Conservation (phyloP, 2,329 filamentous ascomycete genomes). For the Cercospora citrullina region DNA sequence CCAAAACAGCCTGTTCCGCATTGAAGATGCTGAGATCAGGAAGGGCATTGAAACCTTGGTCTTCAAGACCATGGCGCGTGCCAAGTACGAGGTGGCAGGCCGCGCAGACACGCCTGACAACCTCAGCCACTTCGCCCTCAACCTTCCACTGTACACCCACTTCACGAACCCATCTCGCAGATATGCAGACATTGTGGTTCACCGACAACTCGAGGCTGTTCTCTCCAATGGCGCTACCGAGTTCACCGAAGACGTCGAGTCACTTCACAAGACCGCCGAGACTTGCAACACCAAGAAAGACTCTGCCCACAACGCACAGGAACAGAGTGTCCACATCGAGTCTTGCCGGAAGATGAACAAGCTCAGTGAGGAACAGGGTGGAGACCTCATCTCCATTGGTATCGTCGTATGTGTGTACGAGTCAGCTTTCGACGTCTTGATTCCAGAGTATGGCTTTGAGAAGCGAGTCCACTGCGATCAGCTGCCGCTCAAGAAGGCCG, state of each 20-base stretch:
- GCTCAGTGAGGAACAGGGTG: conserved; percentile 79
- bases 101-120: conserved; percentile 71
- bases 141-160: conserved; percentile 92
- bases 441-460: conserved; percentile 97
- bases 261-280: conserved; percentile 86
- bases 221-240: conserved; percentile 80
- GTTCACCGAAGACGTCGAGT: conserved; percentile 86
- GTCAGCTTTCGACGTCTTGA: conserved; percentile 95
- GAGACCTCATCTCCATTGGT: conserved; percentile 91
- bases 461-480: conserved; percentile 99
- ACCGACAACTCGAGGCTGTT: conserved; percentile 87
- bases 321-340: conserved; percentile 98
- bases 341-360: conserved; percentile 95
- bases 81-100: conserved; percentile 88
- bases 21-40: conserved; percentile 82
- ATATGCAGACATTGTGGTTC: conserved; percentile 92
- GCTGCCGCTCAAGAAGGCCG: conserved; percentile 96
- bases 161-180: conserved; percentile 94
- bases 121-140: conserved; percentile 86
- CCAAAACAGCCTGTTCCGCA: conserved; percentile 92
- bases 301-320: conserved; percentile 93
- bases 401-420: conserved; percentile 98
- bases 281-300: conserved; percentile 99
- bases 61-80: conserved; percentile 92
- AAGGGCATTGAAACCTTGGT: conserved; percentile 98